Base-by-base conservation (phyloP, 345 rosid species). In the Murraya paniculata region DNA sequence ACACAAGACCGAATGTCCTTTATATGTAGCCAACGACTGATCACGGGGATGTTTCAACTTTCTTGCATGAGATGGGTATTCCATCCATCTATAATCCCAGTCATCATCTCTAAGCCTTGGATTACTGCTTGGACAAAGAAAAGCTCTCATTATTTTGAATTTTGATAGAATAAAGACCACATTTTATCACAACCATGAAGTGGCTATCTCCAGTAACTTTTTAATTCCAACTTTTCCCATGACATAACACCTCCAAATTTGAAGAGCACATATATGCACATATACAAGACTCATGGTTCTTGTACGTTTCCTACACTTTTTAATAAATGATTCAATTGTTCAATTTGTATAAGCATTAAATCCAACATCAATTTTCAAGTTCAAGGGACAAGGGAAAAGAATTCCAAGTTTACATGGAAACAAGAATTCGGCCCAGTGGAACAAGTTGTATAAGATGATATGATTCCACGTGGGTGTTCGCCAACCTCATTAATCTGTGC, bases 1-100 rank as follows among this genome's bases (percentile, higher is more conserved):
- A 38, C 76, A 79, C 82, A 91, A 75, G 78, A 91, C 88, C 10
- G 89, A 85, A 79, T 89, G 95, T 65, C 95, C 93, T 62, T 61
- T 86, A 74, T 88, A 91, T 75, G 95, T 91, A 74, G 90, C 86
- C 82, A 91, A 60, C 31, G 93, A 91, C 69, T 67, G 86, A 83
- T 89, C 93, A 50, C 50, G 38, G 45, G 92, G 87, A 81, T 91
- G 95, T 38, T 87, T 87, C 83, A 74, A 27, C 56, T 35, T 73
- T 81, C 78, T 87, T 19, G 84, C 85, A 24, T 76, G 69, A 19
- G 56, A n/a, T 33, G 95, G 93, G 74, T 87, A 89, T 9, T 82
- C 86, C 93, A 88, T 89, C 87, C 86, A 86, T 70, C 93, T 81
- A 73, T 88, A 91, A 74, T 91, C 95, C 88, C 88, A 91, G 41